Percentiles rank a stretch among this genome's conserved stretches.
These are phyloP conservation scores for Globisporangium spinosum DNA, from an alignment of 352 stramenopile genomes.

Conservation along the genomic window DNA sequence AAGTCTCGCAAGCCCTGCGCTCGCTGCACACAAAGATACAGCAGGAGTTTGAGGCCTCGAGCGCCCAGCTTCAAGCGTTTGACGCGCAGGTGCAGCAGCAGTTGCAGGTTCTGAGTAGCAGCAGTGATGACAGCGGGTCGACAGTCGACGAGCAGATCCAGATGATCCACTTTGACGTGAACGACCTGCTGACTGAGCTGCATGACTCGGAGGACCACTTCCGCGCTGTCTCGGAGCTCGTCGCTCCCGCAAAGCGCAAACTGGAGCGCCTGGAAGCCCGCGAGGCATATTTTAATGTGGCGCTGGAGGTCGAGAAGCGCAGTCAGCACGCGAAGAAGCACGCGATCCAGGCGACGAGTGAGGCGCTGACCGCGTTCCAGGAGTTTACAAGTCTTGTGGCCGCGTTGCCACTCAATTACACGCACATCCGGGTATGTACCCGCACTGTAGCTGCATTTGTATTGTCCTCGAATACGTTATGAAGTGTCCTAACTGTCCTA, in stretches of 20 bases:
- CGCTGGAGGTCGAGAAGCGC: constrained; percentile 49
- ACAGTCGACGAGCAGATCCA: neutral
- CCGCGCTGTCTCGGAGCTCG: constrained; percentile 32
- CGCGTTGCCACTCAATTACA: constrained; percentile 40
- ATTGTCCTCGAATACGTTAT: no score
- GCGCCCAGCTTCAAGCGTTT: constrained; percentile 12
- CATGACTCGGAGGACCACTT: constrained; percentile 43
- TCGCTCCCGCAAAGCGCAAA: constrained; percentile 28
- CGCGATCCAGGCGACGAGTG: constrained; percentile 37
- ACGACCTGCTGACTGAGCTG: constrained; percentile 22
- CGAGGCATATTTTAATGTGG: constrained; percentile 40
- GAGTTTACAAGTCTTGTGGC: constrained; percentile 34
- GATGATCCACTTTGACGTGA: constrained; percentile 2
- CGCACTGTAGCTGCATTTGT: no score
- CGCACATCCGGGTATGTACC: constrained; percentile 34
- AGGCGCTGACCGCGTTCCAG: constrained; percentile 43
- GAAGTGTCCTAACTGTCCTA: no score
- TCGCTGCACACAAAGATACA: constrained; percentile 15
- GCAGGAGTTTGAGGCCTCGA: constrained; percentile 15
- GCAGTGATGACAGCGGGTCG: neutral
- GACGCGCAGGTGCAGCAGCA: constrained; percentile 11
- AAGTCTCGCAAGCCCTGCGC: constrained; percentile 20
- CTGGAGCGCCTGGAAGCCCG: constrained; percentile 38
- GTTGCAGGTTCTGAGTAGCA: neutral
- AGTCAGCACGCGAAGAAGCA: constrained; percentile 37